Evolutionary conservation across 1,284 basidiomycete species (phyloP).

Genomic region (Marasmius fiardii): DNA sequence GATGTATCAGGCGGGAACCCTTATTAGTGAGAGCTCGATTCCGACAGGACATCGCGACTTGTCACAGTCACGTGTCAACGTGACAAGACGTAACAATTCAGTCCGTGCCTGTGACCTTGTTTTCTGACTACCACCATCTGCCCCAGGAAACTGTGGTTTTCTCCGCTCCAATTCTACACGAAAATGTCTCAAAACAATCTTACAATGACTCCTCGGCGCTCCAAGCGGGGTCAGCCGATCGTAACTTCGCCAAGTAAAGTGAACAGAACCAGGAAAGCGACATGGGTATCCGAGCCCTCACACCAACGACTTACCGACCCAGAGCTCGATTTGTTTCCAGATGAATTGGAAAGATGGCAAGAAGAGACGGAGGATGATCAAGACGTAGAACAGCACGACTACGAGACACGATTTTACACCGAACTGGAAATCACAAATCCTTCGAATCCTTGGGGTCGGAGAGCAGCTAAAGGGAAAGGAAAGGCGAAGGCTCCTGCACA

Average conservation of each 20-base stretch:
- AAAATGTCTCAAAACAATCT: background rate
- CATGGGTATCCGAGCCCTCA: background rate
- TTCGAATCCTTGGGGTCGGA: conserved; percentile 18
- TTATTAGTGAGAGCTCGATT: too few species aligned
- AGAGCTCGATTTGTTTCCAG: conserved; percentile 32
- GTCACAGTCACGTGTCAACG: too few species aligned
- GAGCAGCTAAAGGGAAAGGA: conserved; percentile 12
- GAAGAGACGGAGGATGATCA: conserved; percentile 21
- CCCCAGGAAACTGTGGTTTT: background rate
- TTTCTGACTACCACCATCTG: background rate
- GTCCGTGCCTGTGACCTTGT: too few species aligned
- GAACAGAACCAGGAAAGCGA: background rate
- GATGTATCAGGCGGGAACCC: too few species aligned
- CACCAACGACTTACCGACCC: conserved; percentile 30
- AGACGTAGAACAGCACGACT: conserved; percentile 21
- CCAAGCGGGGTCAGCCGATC: background rate
- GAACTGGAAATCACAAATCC: conserved; percentile 26
- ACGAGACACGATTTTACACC: conserved; percentile 39
- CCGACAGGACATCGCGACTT: too few species aligned
- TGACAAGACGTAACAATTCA: too few species aligned
- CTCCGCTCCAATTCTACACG: background rate
- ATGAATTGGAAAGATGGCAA: conserved; percentile 27
- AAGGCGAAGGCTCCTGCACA: conserved; percentile 19
- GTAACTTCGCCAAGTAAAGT: background rate
- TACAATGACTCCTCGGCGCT: conserved; percentile 2